Base-by-base conservation (phyloP, 441 rosid genomes). In the Corymbia citriodora region DNA sequence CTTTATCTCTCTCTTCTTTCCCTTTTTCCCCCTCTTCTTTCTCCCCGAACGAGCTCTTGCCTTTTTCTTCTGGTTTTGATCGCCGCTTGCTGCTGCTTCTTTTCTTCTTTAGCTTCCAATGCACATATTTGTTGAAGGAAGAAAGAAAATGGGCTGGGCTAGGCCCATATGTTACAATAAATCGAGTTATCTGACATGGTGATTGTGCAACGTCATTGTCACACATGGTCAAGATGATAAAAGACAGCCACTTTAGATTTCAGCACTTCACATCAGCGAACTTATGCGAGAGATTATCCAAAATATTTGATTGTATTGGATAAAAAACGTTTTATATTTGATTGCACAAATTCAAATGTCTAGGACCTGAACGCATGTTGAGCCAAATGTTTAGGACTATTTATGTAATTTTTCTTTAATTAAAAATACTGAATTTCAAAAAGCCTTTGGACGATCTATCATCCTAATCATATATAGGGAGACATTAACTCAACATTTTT, bases 321-420 rank as follows among this genome's bases (percentile, higher is more conserved):
- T 21, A 72, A 19, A 36, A 27, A 72, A 11, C 3, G 9, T 40
- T 72, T 36, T 36, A 10, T 72, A 36, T 15, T 72, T 10, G 49
- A 36, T 36, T 72, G 27, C 13, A 19, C 2, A 36, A 72, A 6
- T 36, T 36, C 15, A 33, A 70, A 70, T 0, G 2, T 31, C 19
- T 36, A 5, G 27, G 27, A 10, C 49, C 19, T 36, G 49, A 72
- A 19, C 36, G 25, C 25, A 5, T 0, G 3, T 2, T 36, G 8
- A 11, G 13, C 3, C 23, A 72, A 72, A 19, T 2, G 7, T 36
- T 72, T 72, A 36, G 82, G 82, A 36, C 8, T 10, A 21, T 72
- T 5, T 72, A 15, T 40, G 27, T 36, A 72, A 18, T 36, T 36
- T 72, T 36, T 70, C 23, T 70, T 18, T 74, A 13, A 40, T 19